These are phyloP conservation scores for Arthroderma uncinatum DNA, from an alignment of 2,329 filamentous ascomycete species.

Conservation along the genomic window DNA sequence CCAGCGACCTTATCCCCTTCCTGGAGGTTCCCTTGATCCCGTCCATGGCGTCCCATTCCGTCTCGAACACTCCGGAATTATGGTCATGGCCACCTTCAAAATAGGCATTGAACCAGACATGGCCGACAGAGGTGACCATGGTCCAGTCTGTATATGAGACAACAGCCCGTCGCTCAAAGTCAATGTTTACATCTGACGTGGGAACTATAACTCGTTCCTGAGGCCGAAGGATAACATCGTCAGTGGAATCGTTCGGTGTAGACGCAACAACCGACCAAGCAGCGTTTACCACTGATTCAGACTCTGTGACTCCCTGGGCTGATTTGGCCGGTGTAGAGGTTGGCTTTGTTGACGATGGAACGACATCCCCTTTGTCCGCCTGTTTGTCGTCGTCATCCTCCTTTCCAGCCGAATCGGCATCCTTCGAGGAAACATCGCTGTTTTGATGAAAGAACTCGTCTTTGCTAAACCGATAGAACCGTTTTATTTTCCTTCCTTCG, in stretches of 20 bases:
- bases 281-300: conserved; percentile 14
- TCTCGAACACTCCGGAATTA: conserved; percentile 59
- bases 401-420: conserved; percentile 24
- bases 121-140: conserved; percentile 84
- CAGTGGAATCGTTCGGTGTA: conserved; percentile 26
- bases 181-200: conserved; percentile 79
- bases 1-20: conserved; percentile 72
- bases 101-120: conserved; percentile 94
- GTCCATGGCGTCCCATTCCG: conserved; percentile 71
- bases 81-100: conserved; percentile 73
- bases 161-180: conserved; percentile 75
- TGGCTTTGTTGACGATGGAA: not conserved
- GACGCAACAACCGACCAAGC: conserved; percentile 28
- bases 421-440: conserved; percentile 25
- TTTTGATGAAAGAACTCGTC: conserved; percentile 49
- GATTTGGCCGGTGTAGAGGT: not conserved
- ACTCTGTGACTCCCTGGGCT: conserved; percentile 14
- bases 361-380: not conserved
- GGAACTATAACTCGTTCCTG: conserved; percentile 56
- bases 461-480: conserved; percentile 67
- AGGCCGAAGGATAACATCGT: conserved; percentile 66
- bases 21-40: conserved; percentile 81
- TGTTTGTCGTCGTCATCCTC: not conserved
- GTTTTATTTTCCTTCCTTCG: conserved; percentile 77
- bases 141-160: conserved; percentile 63